phyloP scores from a whole-genome alignment of 129 eudicot genomes.

The Chrysanthemum lavandulifolium region DNA sequence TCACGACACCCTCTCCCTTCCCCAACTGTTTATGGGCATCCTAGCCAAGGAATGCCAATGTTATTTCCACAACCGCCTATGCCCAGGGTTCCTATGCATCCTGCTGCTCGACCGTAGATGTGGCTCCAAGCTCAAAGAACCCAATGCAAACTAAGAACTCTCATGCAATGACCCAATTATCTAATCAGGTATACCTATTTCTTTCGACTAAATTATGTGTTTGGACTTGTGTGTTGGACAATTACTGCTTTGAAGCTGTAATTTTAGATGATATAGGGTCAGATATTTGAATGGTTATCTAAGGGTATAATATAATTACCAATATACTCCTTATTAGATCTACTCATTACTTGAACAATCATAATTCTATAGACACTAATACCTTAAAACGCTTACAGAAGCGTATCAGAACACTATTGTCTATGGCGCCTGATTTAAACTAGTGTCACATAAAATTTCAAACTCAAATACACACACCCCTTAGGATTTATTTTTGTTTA shows the following conservation, averaged over 20 bases:
- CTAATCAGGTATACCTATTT: constrained; percentile 54
- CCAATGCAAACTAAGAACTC: constrained; percentile 12
- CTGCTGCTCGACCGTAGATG: constrained; percentile 30
- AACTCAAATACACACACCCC: not conserved
- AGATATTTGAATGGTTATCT: no score
- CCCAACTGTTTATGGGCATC: constrained; percentile 37
- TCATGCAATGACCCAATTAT: constrained; percentile 21
- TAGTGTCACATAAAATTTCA: not conserved
- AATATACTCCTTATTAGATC: not conserved
- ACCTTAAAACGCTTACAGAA: not conserved
- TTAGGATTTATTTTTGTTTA: not conserved
- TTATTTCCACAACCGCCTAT: constrained; percentile 49
- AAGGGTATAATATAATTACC: no score
- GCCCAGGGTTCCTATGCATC: constrained; percentile 41
- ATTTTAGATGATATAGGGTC: not conserved
- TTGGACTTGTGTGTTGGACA: not conserved
- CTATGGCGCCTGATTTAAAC: not conserved
- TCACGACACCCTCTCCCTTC: constrained; percentile 26
- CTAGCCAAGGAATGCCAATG: constrained; percentile 56
- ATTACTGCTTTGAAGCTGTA: not conserved
- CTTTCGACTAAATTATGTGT: not conserved
- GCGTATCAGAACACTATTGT: not conserved
- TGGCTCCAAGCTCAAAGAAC: constrained; percentile 39
- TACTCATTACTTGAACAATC: not conserved
- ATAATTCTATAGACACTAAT: no score